Conservation (phyloP, 2,329 filamentous ascomycete species). For the Xylaria sp. region DNA sequence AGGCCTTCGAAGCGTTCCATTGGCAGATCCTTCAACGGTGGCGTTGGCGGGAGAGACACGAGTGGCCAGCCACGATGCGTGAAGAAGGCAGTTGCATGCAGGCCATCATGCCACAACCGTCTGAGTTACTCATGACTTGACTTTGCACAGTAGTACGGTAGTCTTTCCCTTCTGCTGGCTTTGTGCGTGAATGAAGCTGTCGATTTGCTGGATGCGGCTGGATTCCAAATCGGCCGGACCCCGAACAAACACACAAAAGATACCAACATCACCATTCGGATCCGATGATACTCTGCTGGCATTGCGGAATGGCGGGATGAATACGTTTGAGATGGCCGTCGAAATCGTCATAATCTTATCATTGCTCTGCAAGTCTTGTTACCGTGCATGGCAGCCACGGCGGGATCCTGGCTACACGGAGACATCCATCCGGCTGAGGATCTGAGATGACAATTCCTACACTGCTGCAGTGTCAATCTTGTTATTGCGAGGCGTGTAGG, state of each 20-base stretch:
- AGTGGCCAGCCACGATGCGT: conserved; percentile 31
- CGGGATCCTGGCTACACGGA: conserved; percentile 10
- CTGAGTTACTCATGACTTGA: neutral
- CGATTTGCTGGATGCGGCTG: conserved; percentile 30
- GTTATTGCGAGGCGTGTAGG: neutral
- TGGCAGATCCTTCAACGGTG: conserved; percentile 34
- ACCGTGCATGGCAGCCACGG: conserved; percentile 19
- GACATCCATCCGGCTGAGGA: conserved; percentile 21
- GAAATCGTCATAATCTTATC: neutral
- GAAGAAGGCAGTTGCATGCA: conserved; percentile 28
- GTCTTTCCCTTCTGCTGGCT: neutral
- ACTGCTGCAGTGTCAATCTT: neutral
- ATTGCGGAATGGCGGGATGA: conserved; percentile 1
- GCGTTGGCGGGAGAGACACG: conserved; percentile 33
- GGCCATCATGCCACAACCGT: conserved; percentile 23
- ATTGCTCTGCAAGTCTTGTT: neutral
- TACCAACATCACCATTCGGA: conserved; percentile 20
- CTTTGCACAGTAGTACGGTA: neutral
- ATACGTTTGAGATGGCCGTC: neutral
- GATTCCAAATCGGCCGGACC: conserved; percentile 36
- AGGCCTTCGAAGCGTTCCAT: conserved; percentile 20
- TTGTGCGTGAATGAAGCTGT: neutral
- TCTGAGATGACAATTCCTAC: neutral
- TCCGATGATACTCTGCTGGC: neutral
- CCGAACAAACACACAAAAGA: conserved; percentile 9